Conservation (phyloP, 345 rosid genomes). For the Euclidium syriacum region DNA sequence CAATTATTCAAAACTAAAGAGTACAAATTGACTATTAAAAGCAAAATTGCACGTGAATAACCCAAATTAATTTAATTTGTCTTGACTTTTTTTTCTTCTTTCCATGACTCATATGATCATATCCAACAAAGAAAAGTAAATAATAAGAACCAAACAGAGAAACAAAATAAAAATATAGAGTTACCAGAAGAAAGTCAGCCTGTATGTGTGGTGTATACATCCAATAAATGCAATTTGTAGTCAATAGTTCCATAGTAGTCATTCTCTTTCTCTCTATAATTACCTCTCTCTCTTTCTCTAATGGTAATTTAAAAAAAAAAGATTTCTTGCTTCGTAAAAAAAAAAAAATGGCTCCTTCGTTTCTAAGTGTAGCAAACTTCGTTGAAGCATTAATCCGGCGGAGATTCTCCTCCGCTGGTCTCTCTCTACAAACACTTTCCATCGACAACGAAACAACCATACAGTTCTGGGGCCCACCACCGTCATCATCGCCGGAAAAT, state of each 20-base stretch:
- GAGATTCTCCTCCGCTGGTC: slow-evolving; percentile 59
- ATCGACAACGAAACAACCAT: slow-evolving; percentile 54
- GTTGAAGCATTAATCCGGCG: slow-evolving; percentile 52
- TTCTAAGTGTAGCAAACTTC: slow-evolving; percentile 51
- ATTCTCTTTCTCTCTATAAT: not conserved
- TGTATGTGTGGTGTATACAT: not conserved
- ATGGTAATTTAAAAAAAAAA: not conserved
- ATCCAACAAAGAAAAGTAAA: not conserved
- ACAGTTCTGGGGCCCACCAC: slow-evolving; percentile 66
- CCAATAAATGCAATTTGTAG: not conserved
- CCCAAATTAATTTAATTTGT: not conserved
- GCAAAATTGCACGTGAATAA: not conserved
- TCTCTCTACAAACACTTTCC: slow-evolving; percentile 35
- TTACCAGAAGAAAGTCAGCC: slow-evolving; percentile 12
- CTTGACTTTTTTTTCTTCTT: not conserved
- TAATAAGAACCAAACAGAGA: not conserved
- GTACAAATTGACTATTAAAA: not conserved
- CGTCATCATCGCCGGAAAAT: not conserved
- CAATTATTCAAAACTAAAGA: not conserved
- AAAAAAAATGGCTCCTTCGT: slow-evolving; percentile 40
- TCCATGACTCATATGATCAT: not conserved
- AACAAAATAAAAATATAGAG: not conserved
- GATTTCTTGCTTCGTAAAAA: not conserved
- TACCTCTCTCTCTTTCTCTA: not conserved
- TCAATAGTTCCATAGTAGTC: not conserved